Base-by-base conservation (phyloP, 108 stramenopile species). In the Aureococcus anophagefferens region DNA sequence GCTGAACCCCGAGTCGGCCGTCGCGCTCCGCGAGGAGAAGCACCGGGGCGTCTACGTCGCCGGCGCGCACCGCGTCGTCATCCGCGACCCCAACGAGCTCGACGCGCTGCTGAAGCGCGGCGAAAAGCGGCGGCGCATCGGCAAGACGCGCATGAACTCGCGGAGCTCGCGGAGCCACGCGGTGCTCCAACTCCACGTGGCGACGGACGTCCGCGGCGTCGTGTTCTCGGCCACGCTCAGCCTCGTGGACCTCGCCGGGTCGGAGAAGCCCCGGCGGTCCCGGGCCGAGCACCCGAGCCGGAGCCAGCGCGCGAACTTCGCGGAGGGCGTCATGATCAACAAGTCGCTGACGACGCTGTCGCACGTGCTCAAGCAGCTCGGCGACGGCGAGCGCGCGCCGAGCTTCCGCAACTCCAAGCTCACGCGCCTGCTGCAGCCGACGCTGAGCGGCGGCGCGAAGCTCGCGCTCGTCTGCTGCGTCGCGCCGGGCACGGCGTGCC, bases 191-290 rank as follows among this genome's bases (percentile, higher is more conserved):
- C 68, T 73, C 33, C 34, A 33, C 62, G 30, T 62, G 28, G 79
- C 67, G 71, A 63, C 46, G n/a, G 73, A 35, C 34, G 37, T 46
- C 15, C 30, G 51, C 31, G 44, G 46, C 28, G 35, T 82, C 0
- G 28, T 45, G 13, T 70, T 74, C 30, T 73, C 77, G 30, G 80
- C 84, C 34, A 88, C 86, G 65, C 81, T 88, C 62, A 83, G 81
- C 31, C 68, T 88, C 25, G 86, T 88, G 7, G 87, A 88, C 68
- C 75, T 88, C 4, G 87, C 87, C 0, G 86, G 86, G 1, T 74
- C 70, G 11, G 78, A 79, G 35, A 84, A 85, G 67, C 79, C 14
- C 46, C 37, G 25, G 70, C 64, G 69, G 63, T 76, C 16, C 75
- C 66, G n/a, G 80, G 78, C 30, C 4, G 13, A 17, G 29, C 67